Percentiles rank a stretch among this genome's conserved stretches.
Evolutionary conservation across 805 yeast species (phyloP).

Genomic region (Metschnikowia chrysomelidarum): DNA sequence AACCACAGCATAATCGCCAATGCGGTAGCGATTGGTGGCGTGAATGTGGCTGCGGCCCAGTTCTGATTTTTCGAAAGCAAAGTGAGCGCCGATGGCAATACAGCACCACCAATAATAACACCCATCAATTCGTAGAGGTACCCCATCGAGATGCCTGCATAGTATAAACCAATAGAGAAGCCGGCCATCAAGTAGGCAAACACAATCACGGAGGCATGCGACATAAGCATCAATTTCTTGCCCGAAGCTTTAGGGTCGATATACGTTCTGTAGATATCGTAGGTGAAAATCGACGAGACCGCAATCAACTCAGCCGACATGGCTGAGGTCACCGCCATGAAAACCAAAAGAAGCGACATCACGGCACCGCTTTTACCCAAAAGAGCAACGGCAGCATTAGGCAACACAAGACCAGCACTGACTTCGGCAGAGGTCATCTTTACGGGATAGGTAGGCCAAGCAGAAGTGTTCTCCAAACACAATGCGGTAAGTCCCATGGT

Average conservation of each 20-base stretch:
- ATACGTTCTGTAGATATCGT: conserved; percentile 81
- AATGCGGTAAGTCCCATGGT: conserved; percentile 86
- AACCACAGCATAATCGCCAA: conserved; percentile 66
- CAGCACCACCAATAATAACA: conserved; percentile 82
- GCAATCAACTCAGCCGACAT: conserved; percentile 90
- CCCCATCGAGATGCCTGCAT: conserved; percentile 84
- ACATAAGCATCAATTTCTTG: conserved; percentile 61
- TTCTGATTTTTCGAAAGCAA: conserved; percentile 66
- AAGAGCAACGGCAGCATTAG: conserved; percentile 77
- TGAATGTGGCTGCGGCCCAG: conserved; percentile 60
- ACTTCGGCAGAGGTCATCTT: conserved; percentile 66
- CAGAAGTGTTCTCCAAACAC: conserved; percentile 64
- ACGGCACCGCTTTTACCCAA: conserved; percentile 89
- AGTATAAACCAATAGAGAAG: conserved; percentile 76
- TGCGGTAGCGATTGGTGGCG: conserved; percentile 78
- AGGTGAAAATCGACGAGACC: conserved; percentile 80
- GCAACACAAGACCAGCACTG: conserved; percentile 75
- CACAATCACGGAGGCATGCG: conserved; percentile 63
- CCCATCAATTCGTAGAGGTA: conserved; percentile 89
- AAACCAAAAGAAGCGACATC: conserved; percentile 72
- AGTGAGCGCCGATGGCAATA: conserved; percentile 69
- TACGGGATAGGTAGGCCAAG: conserved; percentile 79
- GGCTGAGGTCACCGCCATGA: conserved; percentile 93
- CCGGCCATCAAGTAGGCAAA: conserved; percentile 70
- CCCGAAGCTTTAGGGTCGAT: conserved; percentile 78